Conservation (phyloP, 75 land plant species). For the Pinus albicaulis region DNA sequence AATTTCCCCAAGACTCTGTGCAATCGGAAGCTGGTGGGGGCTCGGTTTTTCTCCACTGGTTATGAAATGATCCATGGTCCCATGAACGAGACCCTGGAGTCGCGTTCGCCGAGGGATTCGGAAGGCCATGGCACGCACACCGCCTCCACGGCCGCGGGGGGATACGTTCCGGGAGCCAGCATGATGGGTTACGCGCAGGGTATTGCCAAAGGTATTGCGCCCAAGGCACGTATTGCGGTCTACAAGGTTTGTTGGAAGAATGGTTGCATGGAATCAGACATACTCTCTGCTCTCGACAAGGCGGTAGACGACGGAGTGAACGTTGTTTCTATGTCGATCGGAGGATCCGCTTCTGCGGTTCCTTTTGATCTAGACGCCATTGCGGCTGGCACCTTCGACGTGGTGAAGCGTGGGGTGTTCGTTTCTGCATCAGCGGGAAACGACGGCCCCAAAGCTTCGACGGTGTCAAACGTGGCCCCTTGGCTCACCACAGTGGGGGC, state of each 20-base stretch:
- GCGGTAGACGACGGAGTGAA: slow-evolving; percentile 86
- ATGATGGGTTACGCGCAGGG: slow-evolving; percentile 11
- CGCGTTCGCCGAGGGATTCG: no score
- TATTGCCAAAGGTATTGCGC: slow-evolving; percentile 78
- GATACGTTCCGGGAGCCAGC: slow-evolving; percentile 44
- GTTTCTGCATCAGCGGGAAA: no score
- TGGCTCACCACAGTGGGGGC: no score
- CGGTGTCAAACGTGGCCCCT: no score
- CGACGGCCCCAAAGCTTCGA: no score
- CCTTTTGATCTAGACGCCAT: no score
- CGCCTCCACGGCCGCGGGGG: slow-evolving; percentile 85
- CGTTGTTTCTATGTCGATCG: slow-evolving; percentile 81
- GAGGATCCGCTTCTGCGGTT: slow-evolving; percentile 33
- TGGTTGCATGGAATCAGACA: slow-evolving; percentile 93
- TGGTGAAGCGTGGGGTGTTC: no score
- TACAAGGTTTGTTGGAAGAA: slow-evolving; percentile 92
- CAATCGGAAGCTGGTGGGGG: slow-evolving; percentile 4
- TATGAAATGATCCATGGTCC: slow-evolving; percentile 40
- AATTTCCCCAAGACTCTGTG: slow-evolving; percentile 15
- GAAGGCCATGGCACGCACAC: slow-evolving; percentile 35
- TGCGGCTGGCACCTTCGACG: no score
- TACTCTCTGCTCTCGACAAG: slow-evolving; percentile 83
- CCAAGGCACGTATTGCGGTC: slow-evolving; percentile 34
- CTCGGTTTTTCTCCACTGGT: slow-evolving; percentile 56
- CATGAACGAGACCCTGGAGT: no score